Base-by-base conservation (phyloP, 371 early-diverging fungal genomes). In the Zancudomyces culisetae region DNA sequence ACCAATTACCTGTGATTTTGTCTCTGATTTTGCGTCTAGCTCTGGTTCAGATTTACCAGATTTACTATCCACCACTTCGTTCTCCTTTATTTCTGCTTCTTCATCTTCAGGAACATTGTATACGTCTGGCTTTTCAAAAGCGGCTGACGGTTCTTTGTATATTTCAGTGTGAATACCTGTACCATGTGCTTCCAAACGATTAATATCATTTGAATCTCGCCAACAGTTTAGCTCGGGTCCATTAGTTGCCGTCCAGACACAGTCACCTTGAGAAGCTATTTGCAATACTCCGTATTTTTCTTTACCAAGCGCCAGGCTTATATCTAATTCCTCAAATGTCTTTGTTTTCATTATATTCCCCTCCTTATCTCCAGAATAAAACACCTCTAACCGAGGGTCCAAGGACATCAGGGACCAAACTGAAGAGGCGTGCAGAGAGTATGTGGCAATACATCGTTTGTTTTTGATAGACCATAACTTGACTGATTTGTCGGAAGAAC, bases 391-490 rank as follows among this genome's bases (percentile, higher is more conserved):
- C 26, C 78, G 74, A 21, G 93, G 86, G 59, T 88, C 80, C 45
- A 77, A 72, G 4, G 92, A 85, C 55, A 76, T 78, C 22, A 96
- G 67, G 10, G 85, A 77, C 94, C 93, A 96, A 1, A 94, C 86
- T 3, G 89, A 82, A 53, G 85, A 87, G n/a, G 76, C 71, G 52
- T 85, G 85, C 61, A 81, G 83, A 1, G 89, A 79, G 57, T 78
- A 94, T 0, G 97, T 93, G 4, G 80, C 77, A 29, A 91, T 64
- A 55, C 91, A 90, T 15, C 91, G 76, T 57, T 84, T 80, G 28
- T 80, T 79, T 28, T 77, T 77, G 21, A 92, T 71, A 26, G 90
- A 88, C 97, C 97, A 96, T 23, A 94, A 71, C 64, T 90, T 90
- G 49, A 86, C 81, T 0, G 90, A 83, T 3, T 86, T 74, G 63